These are phyloP conservation scores for Pythium pyrilobum DNA, from an alignment of 352 stramenopile species.

Conservation along the genomic window DNA sequence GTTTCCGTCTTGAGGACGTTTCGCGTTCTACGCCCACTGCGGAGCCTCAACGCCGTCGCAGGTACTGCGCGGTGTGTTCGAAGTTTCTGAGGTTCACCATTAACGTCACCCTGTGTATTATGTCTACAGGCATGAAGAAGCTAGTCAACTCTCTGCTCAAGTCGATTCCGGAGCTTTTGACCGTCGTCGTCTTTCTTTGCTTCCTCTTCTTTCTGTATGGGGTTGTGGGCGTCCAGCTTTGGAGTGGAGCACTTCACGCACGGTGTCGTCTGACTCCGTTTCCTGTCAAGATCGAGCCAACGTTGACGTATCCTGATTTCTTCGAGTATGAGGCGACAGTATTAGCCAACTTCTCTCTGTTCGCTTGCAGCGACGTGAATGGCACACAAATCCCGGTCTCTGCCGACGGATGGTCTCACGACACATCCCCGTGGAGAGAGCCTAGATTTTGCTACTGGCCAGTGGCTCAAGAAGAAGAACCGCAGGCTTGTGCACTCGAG, in stretches of 20 bases:
- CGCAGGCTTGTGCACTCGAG: constrained; percentile 51
- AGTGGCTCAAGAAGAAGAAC: constrained; percentile 59
- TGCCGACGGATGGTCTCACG: constrained; percentile 34
- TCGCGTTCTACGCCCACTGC: constrained; percentile 49
- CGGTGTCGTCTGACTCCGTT: constrained; percentile 67
- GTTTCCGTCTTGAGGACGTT: constrained; percentile 56
- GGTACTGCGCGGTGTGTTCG: constrained; percentile 19
- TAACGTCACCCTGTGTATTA: background rate
- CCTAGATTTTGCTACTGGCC: constrained; percentile 87
- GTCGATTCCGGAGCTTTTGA: constrained; percentile 71
- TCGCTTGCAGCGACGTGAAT: constrained; percentile 26
- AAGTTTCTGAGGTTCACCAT: background rate
- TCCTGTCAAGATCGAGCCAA: constrained; percentile 44
- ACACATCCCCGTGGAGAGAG: constrained; percentile 43
- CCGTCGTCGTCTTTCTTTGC: constrained; percentile 69
- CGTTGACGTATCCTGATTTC: constrained; percentile 26
- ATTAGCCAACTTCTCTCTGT: constrained; percentile 33
- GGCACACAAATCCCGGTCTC: constrained; percentile 31
- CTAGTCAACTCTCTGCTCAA: constrained; percentile 70
- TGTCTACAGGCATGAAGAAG: constrained; percentile 56
- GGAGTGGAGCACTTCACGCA: constrained; percentile 55
- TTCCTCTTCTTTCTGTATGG: constrained; percentile 87
- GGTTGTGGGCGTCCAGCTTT: constrained; percentile 81
- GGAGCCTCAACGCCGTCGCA: constrained; percentile 54
- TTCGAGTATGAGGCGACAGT: constrained; percentile 25